Percentiles rank a stretch among this genome's conserved stretches.
These are phyloP conservation scores for Wickerhamiella slavikovae DNA, from an alignment of 805 yeast species.

Conservation along the genomic window DNA sequence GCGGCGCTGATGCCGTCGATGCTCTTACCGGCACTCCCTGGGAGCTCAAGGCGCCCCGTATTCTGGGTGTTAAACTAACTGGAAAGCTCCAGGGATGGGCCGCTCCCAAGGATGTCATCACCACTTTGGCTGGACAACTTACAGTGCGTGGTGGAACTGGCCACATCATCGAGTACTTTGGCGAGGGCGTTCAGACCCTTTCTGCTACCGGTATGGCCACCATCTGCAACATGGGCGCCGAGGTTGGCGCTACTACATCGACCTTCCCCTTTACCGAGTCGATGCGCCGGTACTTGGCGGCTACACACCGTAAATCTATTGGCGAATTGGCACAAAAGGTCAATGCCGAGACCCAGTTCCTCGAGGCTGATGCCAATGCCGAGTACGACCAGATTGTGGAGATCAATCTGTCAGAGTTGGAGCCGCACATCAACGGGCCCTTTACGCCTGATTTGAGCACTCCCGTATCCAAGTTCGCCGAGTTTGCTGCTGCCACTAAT, in stretches of 20 bases:
- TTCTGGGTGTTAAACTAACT: conserved; percentile 81
- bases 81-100: conserved; percentile 87
- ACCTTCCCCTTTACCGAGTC: conserved; percentile 85
- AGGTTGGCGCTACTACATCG: conserved; percentile 97
- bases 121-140: conserved; percentile 73
- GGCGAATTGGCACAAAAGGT: conserved; percentile 59
- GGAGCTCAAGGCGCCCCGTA: conserved; percentile 96
- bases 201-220: conserved; percentile 99
- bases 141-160: conserved; percentile 99
- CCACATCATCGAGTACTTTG: conserved; percentile 86
- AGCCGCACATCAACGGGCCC: conserved; percentile 95
- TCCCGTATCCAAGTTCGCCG: conserved; percentile 65
- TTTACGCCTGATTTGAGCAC: conserved; percentile 97
- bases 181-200: conserved; percentile 74
- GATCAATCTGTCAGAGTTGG: conserved; percentile 66
- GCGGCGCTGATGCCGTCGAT: conserved; percentile 99
- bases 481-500: conserved; percentile 43
- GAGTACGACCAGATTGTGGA: conserved; percentile 86
- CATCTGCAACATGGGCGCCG: conserved; percentile 99
- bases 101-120: conserved; percentile 91
- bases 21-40: conserved; percentile 94
- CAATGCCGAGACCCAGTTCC: conserved; percentile 32
- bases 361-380: conserved; percentile 71
- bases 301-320: conserved; percentile 68
- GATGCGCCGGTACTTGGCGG: conserved; percentile 55